phyloP scores from a whole-genome alignment of 2,329 filamentous ascomycete genomes.

The Neonectria hederae region DNA sequence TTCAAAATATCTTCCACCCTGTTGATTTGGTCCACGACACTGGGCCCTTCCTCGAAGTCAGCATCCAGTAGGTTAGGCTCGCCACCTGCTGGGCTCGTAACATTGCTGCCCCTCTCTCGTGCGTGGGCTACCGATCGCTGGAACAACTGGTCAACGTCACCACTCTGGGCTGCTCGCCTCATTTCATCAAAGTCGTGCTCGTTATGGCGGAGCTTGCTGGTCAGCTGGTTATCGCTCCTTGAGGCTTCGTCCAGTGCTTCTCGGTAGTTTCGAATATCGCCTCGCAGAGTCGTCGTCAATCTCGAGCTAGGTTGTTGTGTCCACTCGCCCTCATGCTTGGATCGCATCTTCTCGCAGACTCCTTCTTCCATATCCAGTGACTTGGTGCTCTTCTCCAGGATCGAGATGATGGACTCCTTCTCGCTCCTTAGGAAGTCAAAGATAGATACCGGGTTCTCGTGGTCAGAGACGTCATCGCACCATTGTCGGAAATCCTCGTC shows the following conservation, averaged over 20 bases:
- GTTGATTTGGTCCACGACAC: slow-evolving; percentile 88
- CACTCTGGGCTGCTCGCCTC: slow-evolving; percentile 85
- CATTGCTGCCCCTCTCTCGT: slow-evolving; percentile 70
- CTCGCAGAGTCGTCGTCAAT: slow-evolving; percentile 85
- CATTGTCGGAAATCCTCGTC: slow-evolving; percentile 93
- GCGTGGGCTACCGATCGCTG: slow-evolving; percentile 85
- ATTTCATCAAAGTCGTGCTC: slow-evolving; percentile 94
- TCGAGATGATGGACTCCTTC: slow-evolving; percentile 76
- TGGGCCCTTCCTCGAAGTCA: slow-evolving; percentile 84
- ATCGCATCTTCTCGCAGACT: slow-evolving; percentile 98
- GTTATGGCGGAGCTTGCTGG: slow-evolving; percentile 84
- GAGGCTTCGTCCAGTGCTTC: slow-evolving; percentile 90
- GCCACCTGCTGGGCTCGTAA: slow-evolving; percentile 65
- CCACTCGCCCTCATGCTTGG: slow-evolving; percentile 96
- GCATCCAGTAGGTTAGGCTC: slow-evolving; percentile 90
- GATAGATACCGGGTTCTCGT: slow-evolving; percentile 79
- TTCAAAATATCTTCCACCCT: slow-evolving; percentile 90
- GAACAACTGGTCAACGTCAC: slow-evolving; percentile 88
- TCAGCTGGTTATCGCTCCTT: slow-evolving; percentile 85
- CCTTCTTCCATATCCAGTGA: slow-evolving; percentile 97
- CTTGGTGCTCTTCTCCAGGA: slow-evolving; percentile 83
- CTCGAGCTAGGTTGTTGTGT: slow-evolving; percentile 94
- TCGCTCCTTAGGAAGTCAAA: slow-evolving; percentile 83
- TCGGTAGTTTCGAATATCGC: slow-evolving; percentile 87
- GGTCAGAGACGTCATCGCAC: slow-evolving; percentile 91